Base-by-base conservation (phyloP, 75 land plant genomes). In the Sequoiadendron giganteum region DNA sequence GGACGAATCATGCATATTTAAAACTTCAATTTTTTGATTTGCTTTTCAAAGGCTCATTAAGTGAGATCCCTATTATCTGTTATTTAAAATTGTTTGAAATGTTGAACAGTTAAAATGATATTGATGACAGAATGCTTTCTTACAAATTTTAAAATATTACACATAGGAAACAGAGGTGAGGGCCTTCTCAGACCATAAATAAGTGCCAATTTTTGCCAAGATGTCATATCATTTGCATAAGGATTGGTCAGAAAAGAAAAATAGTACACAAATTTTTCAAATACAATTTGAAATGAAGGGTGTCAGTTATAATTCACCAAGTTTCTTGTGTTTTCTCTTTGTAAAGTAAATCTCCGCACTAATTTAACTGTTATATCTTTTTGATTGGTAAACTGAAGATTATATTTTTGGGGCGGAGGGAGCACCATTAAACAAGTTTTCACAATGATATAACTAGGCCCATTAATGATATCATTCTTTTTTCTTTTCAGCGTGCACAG, bases 401-500 rank as follows among this genome's bases (percentile, higher is more conserved):
- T 65, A 65, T 28, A 28, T 25, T 65, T 65, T 25, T 25, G 70
- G 70, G 70, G 28, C 7, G n/a, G 30, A 52, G 70, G 70, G 28
- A 65, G 70, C 70, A 65, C 7, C 25, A 58, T 21, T 65, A 28
- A 25, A 28, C 6, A 25, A 65, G 9, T 65, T 25, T 65, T 30
- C 10, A 1, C 70, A 65, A 65, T 7, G 70, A 25, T 21, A 25
- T 65, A 28, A 28, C 70, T 65, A 25, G n/a, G 28, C n/a, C 70
- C n/a, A 65, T 65, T 65, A 65, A 65, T 25, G n/a, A 6, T 8
- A 39, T 42, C 4, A 55, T 2, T 34, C 32, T 14, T 87, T 61
- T 28, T 61, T 30, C 58, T 84, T 85, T 52, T 34, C 95, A 97
- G 98, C 96, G 99, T 86, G 99, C 97, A 18, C 99, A 98, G 85